phyloP scores from a whole-genome alignment of 371 early-diverging fungal species.

The Apophysomyces trapeziformis region DNA sequence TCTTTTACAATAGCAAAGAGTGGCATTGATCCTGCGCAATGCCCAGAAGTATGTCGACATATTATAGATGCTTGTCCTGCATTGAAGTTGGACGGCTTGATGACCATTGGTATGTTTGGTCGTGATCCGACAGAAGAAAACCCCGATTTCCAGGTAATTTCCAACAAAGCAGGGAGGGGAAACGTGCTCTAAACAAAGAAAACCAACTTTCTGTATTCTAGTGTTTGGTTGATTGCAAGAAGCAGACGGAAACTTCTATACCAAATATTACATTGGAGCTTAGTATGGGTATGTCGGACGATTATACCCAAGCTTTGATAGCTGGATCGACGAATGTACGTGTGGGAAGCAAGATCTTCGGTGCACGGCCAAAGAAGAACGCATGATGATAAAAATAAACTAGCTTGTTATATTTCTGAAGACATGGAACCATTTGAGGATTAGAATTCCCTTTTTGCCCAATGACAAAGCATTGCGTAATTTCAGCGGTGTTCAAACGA shows the following conservation, averaged over 20 bases:
- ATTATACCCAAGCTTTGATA: conserved; percentile 82
- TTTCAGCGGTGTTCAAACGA: too few relatives aligned
- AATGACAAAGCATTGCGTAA: too few relatives aligned
- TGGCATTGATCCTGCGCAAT: conserved; percentile 66
- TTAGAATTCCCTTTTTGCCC: too few relatives aligned
- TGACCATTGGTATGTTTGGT: conserved; percentile 91
- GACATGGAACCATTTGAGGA: too few relatives aligned
- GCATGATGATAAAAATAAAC: conserved; percentile 2
- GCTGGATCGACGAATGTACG: conserved; percentile 92
- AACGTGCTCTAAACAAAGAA: neutral
- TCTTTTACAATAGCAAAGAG: conserved; percentile 69
- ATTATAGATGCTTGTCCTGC: conserved; percentile 71
- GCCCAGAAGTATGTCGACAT: conserved; percentile 56
- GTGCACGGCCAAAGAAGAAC: conserved; percentile 54
- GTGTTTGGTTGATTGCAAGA: conserved; percentile 51
- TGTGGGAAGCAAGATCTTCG: conserved; percentile 92
- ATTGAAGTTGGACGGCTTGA: conserved; percentile 81
- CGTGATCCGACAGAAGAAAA: conserved; percentile 64
- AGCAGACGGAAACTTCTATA: conserved; percentile 31
- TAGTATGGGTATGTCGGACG: conserved; percentile 98
- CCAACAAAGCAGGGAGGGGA: neutral
- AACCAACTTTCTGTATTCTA: conserved; percentile 16
- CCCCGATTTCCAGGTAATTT: conserved; percentile 83
- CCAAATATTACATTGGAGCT: conserved; percentile 63
- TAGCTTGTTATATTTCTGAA: too few relatives aligned